Evolutionary conservation across 2,329 filamentous ascomycete genomes (phyloP).

Genomic region (Myriosclerotinia curreyana): DNA sequence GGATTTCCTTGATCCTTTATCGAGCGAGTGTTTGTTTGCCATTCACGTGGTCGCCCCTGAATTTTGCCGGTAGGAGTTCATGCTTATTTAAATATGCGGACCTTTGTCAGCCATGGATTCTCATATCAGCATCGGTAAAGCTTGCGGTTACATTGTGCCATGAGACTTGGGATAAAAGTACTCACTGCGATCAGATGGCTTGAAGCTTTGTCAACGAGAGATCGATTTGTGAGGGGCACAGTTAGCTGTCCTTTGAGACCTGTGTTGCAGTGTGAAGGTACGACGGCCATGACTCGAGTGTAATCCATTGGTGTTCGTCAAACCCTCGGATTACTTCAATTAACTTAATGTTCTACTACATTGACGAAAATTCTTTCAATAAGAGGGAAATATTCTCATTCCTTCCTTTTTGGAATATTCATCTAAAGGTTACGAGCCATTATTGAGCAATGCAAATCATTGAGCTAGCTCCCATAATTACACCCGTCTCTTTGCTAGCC

Average conservation of each 20-base stretch:
- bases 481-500: background rate
- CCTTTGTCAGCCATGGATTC: conserved; percentile 6
- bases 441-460: background rate
- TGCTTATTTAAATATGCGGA: background rate
- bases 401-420: background rate
- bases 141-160: conserved; percentile 1
- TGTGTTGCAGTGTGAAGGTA: background rate
- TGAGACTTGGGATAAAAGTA: background rate
- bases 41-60: background rate
- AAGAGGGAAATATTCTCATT: too few species aligned
- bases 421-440: background rate
- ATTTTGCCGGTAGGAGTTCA: background rate
- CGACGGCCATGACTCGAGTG: background rate
- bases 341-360: background rate
- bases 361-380: background rate
- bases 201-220: conserved; percentile 5
- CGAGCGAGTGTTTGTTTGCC: background rate
- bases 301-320: background rate
- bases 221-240: background rate
- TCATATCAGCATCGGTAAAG: background rate
- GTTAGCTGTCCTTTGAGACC: too few species aligned
- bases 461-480: background rate
- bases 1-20: conserved; percentile 16
- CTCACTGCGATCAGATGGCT: background rate
- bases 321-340: background rate